Conservation (phyloP, 371 early-diverging fungal genomes). For the Mortierella sp. region DNA sequence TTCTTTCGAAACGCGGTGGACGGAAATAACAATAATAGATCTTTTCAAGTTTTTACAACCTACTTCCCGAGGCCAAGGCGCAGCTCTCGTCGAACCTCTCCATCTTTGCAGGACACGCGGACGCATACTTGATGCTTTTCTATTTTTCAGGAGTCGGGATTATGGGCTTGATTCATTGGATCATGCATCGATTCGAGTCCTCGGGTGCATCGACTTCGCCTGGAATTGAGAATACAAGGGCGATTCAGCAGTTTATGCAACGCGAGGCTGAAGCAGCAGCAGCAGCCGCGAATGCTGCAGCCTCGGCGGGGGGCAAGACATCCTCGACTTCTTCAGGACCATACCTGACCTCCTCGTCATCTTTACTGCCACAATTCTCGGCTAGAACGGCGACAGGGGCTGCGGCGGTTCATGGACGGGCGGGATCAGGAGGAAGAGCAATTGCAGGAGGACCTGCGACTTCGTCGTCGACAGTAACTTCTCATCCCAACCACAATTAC, state of each 20-base stretch:
- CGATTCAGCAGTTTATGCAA: conserved; percentile 48
- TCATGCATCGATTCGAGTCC: conserved; percentile 48
- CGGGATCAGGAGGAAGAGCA: background rate
- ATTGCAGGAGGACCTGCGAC: background rate
- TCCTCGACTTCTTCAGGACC: background rate
- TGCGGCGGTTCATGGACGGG: background rate
- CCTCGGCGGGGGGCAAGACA: background rate
- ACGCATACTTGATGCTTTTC: conserved; percentile 45
- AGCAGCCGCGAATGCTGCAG: background rate
- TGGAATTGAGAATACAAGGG: conserved; percentile 42
- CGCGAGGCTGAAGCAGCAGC: conserved; percentile 11
- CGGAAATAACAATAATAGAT: conserved; percentile 26
- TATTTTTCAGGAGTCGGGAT: conserved; percentile 45
- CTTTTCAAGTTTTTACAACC: conserved; percentile 53
- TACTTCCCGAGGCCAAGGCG: conserved; percentile 51
- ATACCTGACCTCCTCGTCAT: background rate
- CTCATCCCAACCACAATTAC: background rate
- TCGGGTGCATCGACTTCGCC: conserved; percentile 16
- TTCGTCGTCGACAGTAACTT: conserved; percentile 12
- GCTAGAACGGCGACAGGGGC: background rate
- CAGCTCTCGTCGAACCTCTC: conserved; percentile 49
- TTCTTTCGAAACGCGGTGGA: background rate
- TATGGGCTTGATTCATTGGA: conserved; percentile 51
- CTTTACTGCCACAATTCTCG: background rate
- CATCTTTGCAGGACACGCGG: conserved; percentile 38